phyloP scores from a whole-genome alignment of 495 filamentous ascomycete genomes.

The Chaetomidium leptoderma region DNA sequence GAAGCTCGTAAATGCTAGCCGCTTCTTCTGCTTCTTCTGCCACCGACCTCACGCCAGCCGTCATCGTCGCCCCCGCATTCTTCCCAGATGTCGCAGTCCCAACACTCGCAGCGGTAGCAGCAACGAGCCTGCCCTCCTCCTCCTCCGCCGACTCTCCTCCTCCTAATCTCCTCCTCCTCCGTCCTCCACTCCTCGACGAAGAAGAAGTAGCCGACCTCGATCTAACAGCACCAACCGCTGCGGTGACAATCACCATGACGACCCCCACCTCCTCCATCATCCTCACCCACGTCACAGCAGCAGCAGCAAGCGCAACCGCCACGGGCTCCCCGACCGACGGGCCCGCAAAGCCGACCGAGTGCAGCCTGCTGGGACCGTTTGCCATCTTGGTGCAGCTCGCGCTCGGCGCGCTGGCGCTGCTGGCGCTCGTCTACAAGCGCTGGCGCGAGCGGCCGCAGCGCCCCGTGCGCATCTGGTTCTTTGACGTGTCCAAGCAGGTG shows the following conservation, averaged over 20 bases:
- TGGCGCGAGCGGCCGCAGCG: slow-evolving; percentile 88
- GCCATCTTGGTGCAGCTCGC: slow-evolving; percentile 85
- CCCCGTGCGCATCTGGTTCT: slow-evolving; percentile 91
- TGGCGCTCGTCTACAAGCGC: slow-evolving; percentile 87
- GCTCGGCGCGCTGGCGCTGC: slow-evolving; percentile 75
- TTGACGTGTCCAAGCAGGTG: slow-evolving; percentile 97
- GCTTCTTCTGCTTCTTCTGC: too few species aligned
- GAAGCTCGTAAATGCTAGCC: slow-evolving; percentile 10
- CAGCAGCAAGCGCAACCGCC: neutral
- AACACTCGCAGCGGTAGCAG: slow-evolving; percentile 27
- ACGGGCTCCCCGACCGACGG: neutral
- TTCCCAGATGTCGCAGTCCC: slow-evolving; percentile 20
- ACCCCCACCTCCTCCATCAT: slow-evolving; percentile 1
- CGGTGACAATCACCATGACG: slow-evolving; percentile 15
- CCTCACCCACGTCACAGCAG: neutral
- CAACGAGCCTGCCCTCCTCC: slow-evolving; percentile 23
- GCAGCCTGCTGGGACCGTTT: slow-evolving; percentile 76
- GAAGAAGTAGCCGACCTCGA: neutral
- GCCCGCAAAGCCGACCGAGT: slow-evolving; percentile 56
- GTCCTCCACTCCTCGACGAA: slow-evolving; percentile 17
- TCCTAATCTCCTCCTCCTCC: slow-evolving; percentile 16
- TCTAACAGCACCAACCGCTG: neutral
- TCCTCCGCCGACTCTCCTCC: slow-evolving; percentile 25
- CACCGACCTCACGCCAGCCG: neutral
- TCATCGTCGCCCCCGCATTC: slow-evolving; percentile 4